Conservation (phyloP, 108 stramenopile genomes). For the Nannochloropsis granulata region DNA sequence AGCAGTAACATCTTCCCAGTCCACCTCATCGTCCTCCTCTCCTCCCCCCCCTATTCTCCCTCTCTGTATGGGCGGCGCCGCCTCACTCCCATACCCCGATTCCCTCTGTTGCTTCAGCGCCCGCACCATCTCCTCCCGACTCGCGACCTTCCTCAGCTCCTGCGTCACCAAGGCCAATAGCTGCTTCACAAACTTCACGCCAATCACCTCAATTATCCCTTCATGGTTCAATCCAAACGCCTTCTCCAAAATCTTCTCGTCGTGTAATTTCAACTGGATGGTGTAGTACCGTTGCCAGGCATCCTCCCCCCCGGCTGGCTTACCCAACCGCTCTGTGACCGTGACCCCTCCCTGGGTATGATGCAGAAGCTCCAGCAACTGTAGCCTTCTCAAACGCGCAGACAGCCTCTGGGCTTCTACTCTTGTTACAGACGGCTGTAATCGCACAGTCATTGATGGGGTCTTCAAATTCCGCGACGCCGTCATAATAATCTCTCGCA, state of each 20-base stretch:
- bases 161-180: slow-evolving; percentile 51
- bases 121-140: background rate
- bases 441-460: slow-evolving; percentile 86
- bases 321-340: slow-evolving; percentile 47
- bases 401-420: slow-evolving; percentile 52
- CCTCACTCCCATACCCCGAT: background rate
- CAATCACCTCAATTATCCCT: slow-evolving; percentile 55
- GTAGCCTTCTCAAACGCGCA: slow-evolving; percentile 45
- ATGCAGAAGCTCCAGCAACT: slow-evolving; percentile 62
- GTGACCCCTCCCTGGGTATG: slow-evolving; percentile 47
- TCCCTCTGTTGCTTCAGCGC: background rate
- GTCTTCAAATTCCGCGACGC: slow-evolving; percentile 81
- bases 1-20: background rate
- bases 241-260: slow-evolving; percentile 57
- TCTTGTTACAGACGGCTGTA: slow-evolving; percentile 43
- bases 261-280: slow-evolving; percentile 62
- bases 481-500: slow-evolving; percentile 99
- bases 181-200: slow-evolving; percentile 50
- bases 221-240: slow-evolving; percentile 73
- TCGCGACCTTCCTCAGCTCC: background rate
- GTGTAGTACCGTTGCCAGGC: slow-evolving; percentile 43
- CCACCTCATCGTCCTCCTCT: background rate
- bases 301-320: background rate
- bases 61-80: too few relatives aligned
- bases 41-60: too few relatives aligned